Evolutionary conservation across 2,329 filamentous ascomycete species (phyloP), one percentile per base, ranked within the genome.

Genomic region (Fusarium sp.): DNA sequence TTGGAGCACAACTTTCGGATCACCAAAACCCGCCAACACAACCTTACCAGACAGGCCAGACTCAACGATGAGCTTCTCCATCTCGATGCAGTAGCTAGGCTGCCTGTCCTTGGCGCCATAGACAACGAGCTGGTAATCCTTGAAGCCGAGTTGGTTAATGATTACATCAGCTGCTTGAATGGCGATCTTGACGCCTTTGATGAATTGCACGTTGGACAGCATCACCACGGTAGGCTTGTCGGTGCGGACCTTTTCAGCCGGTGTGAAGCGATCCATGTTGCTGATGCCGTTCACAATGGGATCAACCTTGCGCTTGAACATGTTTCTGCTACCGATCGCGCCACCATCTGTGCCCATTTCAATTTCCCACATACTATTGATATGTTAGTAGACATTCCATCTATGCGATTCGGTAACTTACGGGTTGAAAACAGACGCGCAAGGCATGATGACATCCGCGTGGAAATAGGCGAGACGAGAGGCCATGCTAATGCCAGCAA

Each of bases 271-370:
- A 7, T 55, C 61, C 57, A 71, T 71, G 55, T 71, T 57, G 51
- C 69, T 71, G 22, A 72, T 72, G 6, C 69, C 69, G 22, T 72
- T 72, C 45, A 71, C 67, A 25, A 72, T 71, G 1, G 69, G 68
- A 29, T 72, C 69, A 8, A 71, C 55, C 52, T 71, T 72, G 5
- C 69, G 67, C 24, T 59, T 29, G 41, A 72, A 72, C 30, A 58
- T 45, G n/a, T 72, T 69, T 14, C 65, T 53, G 20, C 55, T 70
- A 0, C 65, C 68, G 3, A 69, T 40, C 7, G 58, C 42, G 6
- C 69, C 69, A 25, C 58, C 53, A 16, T 72, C 69, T 12, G 69
- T 72, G 3, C 69, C 69, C 20, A 72, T 62, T 5, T 72, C 69
- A 16, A 59, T 64, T 27, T 72, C 69, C 69, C 68, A 71, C 69